A percentile compares a stretch with the other conserved stretches of the same genome.
These are phyloP conservation scores for Colletotrichum nymphaeae DNA, from an alignment of 2,329 filamentous ascomycete genomes.

Conservation along the genomic window DNA sequence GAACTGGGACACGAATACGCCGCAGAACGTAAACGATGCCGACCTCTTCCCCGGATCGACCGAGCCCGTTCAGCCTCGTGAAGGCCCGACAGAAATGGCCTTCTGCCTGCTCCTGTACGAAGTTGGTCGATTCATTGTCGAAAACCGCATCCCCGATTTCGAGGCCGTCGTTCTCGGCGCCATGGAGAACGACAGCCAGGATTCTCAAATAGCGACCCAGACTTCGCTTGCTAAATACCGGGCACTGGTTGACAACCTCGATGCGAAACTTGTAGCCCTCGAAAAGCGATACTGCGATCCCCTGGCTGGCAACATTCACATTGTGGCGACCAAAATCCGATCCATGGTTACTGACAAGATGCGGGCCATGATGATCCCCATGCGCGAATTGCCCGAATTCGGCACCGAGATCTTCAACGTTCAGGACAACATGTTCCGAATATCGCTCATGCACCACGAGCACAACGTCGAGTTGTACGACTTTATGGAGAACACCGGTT, in stretches of 20 bases:
- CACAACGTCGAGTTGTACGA: constrained; percentile 58
- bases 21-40: constrained; percentile 68
- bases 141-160: constrained; percentile 52
- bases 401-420: constrained; percentile 60
- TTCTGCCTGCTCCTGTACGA: constrained; percentile 64
- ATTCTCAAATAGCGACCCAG: constrained; percentile 60
- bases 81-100: constrained; percentile 72
- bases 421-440: constrained; percentile 67
- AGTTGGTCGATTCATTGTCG: constrained; percentile 61
- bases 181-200: constrained; percentile 52
- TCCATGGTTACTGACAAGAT: constrained; percentile 62
- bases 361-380: constrained; percentile 57
- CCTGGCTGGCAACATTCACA: constrained; percentile 63
- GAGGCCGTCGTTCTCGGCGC: constrained; percentile 52
- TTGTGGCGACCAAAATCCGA: constrained; percentile 60
- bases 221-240: constrained; percentile 55
- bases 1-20: constrained; percentile 67
- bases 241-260: constrained; percentile 54
- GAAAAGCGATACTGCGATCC: constrained; percentile 63
- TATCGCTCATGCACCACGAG: constrained; percentile 61
- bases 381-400: constrained; percentile 60
- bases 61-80: constrained; percentile 61
- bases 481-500: constrained; percentile 56
- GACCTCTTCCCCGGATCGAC: constrained; percentile 66
- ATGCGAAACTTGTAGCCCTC: constrained; percentile 55